Evolutionary conservation across 352 stramenopile genomes (phyloP).

Genomic region (Globisporangium nagaii): DNA sequence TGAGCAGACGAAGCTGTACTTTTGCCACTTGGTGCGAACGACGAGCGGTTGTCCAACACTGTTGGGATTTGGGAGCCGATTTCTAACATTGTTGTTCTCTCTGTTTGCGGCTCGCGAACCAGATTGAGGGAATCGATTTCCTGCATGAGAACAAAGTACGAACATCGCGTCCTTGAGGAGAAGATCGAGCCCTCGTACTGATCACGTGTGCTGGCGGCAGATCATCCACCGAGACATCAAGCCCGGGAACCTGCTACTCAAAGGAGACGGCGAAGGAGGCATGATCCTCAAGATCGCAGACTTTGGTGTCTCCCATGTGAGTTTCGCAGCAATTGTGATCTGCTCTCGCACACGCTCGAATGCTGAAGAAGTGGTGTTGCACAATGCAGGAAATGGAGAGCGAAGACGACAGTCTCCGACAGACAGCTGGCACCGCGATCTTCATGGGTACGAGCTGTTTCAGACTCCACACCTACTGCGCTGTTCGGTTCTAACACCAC

Average conservation of each 20-base stretch:
- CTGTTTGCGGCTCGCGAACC: background rate
- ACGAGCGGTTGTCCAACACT: no score
- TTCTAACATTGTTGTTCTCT: background rate
- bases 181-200: background rate
- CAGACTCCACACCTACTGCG: no score
- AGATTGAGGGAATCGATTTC: slow-evolving; percentile 84
- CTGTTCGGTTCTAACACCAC: no score
- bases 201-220: slow-evolving; percentile 8
- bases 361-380: no score
- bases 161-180: background rate
- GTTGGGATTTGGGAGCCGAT: background rate
- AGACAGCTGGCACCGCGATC: slow-evolving; percentile 70
- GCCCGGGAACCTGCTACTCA: slow-evolving; percentile 70
- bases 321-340: background rate
- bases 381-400: slow-evolving; percentile 54
- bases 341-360: background rate
- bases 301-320: slow-evolving; percentile 76
- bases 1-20: slow-evolving; percentile 62
- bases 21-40: slow-evolving; percentile 73
- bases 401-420: slow-evolving; percentile 63
- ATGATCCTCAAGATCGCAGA: slow-evolving; percentile 76
- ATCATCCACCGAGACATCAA: slow-evolving; percentile 85
- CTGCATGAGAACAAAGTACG: slow-evolving; percentile 74
- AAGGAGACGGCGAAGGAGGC: slow-evolving; percentile 45
- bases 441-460: slow-evolving; percentile 48